Evolutionary conservation across 1,139 yeast species (phyloP).

Genomic region (Geotrichum aggregatum): DNA sequence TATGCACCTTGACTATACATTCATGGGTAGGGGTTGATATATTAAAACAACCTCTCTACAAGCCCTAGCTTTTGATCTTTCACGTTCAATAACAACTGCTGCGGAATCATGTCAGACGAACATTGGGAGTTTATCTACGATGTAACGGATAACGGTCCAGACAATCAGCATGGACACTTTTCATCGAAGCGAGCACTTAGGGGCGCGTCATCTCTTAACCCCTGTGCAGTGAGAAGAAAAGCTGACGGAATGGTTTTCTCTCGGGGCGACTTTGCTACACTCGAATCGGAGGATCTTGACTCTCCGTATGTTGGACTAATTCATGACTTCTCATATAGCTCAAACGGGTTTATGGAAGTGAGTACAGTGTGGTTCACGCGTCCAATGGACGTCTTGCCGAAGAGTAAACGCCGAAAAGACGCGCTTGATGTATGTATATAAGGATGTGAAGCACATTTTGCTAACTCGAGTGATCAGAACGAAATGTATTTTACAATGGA

Average conservation of each 20-base stretch:
- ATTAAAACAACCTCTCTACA: too few species aligned
- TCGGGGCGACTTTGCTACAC: conserved; percentile 27
- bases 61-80: too few species aligned
- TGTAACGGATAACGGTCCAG: not conserved
- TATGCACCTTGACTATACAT: too few species aligned
- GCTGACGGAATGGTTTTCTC: conserved; percentile 23
- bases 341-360: conserved; percentile 24
- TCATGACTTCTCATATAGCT: conserved; percentile 23
- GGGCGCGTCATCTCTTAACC: conserved; percentile 9
- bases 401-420: conserved; percentile 7
- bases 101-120: not conserved
- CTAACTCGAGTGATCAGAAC: conserved; percentile 3
- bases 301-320: conserved; percentile 27
- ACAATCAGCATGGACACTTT: not conserved
- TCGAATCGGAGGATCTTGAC: conserved; percentile 23
- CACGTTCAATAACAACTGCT: not conserved
- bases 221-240: conserved; percentile 23
- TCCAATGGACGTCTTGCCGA: conserved; percentile 16
- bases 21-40: too few species aligned
- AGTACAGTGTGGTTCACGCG: conserved; percentile 27
- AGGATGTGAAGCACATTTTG: conserved; percentile 15
- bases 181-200: conserved; percentile 4
- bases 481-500: conserved; percentile 28
- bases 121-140: conserved; percentile 5
- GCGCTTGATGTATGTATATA: conserved; percentile 1